Evolutionary conservation across 345 rosid genomes (phyloP), one percentile per base, ranked within the genome.

Genomic region (Gynandropsis gynandra): DNA sequence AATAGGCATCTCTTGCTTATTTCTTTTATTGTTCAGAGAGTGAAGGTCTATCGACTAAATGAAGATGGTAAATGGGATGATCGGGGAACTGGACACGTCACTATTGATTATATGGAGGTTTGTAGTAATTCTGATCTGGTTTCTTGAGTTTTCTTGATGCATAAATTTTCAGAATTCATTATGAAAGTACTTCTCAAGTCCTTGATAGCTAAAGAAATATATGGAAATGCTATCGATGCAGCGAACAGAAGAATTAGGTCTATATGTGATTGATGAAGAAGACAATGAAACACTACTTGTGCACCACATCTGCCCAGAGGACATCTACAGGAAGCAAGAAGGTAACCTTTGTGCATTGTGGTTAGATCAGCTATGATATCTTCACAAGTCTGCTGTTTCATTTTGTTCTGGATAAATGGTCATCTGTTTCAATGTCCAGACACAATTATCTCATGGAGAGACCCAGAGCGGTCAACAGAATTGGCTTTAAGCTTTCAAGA

Each of bases 51-150:
- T 53, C 83, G 80, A 50, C 58, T 79, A 54, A 81, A 54, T 41
- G 85, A 77, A 16, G 80, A 79, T 76, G 95, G 93, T 41, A 79
- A 82, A 71, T 90, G 98, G 96, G 96, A 90, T 68, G 95, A 90
- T 61, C 89, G 70, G 69, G 98, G 98, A 62, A 87, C 98, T 40
- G 98, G 96, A 62, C 75, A 74, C 68, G 78, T 85, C 37, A 67
- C 73, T 16, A 76, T 92, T 15, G 98, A 92, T 69, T 92, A 77
- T 72, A 9, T 80, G 63, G 89, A 92, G 96, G 98, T 87, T 36
- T 66, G 75, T 62, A 60, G 36, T 17, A 34, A 27, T 65, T 40
- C 46, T 64, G 1, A 7, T 34, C 29, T 51, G 27, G 35, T 50
- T 52, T 46, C 62, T 20, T 59, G 48, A 17, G 12, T 42, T 39